Evolutionary conservation across 148 eudicot species (phyloP), one percentile per base, ranked within the genome.

Genomic region (Talinum fruticosum): DNA sequence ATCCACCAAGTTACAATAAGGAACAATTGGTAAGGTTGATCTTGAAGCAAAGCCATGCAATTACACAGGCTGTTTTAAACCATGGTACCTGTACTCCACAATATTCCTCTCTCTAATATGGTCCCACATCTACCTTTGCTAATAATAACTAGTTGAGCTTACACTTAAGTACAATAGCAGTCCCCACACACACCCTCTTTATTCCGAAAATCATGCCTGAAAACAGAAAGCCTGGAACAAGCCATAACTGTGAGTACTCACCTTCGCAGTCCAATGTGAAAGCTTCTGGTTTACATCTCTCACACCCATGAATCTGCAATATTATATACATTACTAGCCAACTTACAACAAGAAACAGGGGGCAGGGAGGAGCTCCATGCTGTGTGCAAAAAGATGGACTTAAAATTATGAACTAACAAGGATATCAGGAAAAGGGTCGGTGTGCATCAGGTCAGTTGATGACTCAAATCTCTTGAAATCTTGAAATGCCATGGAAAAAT

Each of bases 221-320:
- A 32, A 65, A 65, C 21, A 32, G n/a, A 34, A 24, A 19, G 33
- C 14, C 16, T 67, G 0, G 18, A 41, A 68, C 68, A 34, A 77
- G 69, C 36, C n/a, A 59, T 45, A 49, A 45, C 29, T 49, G 24
- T 4, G 18, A 30, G 59, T 66, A 75, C 89, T 78, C 65, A 88
- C 92, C 76, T 79, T 82, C 62, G 71, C 36, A 38, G 54, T 66
- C 82, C 79, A 72, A 45, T n/a, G 47, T 24, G 71, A 70, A 37
- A 76, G 24, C 62, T 61, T 82, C 75, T 80, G 83, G 45, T 79
- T 71, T 30, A 71, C 83, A 65, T 70, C 87, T 79, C 75, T 86
- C 47, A 79, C 69, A 75, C 83, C 87, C 89, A 88, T 81, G 66
- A 75, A 77, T 80, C 91, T 87, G 76, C 85, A n/a, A 6, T 2